Percentiles rank a stretch among this genome's conserved stretches.
Conservation (phyloP, 2,329 filamentous ascomycete species). For the Tolypocladium guangdongense region DNA sequence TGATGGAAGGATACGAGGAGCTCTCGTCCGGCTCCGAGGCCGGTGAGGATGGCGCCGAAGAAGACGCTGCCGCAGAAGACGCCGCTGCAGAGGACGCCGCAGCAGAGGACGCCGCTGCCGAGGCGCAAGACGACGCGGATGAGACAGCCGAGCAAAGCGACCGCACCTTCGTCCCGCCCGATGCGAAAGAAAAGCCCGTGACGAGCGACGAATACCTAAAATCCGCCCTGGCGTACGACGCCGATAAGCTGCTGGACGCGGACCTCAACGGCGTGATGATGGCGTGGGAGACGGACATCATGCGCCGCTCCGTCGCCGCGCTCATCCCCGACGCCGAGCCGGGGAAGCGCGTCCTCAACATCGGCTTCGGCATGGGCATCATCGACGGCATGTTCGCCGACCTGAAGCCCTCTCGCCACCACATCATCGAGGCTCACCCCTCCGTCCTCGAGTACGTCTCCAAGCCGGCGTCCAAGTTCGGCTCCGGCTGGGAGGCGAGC, state of each 20-base stretch:
- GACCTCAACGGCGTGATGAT: constrained; percentile 85
- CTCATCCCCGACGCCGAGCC: constrained; percentile 36
- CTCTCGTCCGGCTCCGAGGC: constrained; percentile 47
- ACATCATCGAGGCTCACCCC: constrained; percentile 80
- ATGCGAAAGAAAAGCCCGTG: constrained; percentile 33
- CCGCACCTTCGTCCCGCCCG: constrained; percentile 22
- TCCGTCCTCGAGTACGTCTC: constrained; percentile 58
- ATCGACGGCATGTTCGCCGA: constrained; percentile 67
- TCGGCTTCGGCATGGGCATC: constrained; percentile 88
- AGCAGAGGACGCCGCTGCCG: constrained; percentile 19
- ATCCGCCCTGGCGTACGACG: constrained; percentile 52
- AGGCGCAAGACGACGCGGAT: constrained; percentile 14
- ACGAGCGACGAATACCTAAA: constrained; percentile 59
- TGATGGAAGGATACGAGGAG: constrained; percentile 72
- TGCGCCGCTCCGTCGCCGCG: constrained; percentile 63
- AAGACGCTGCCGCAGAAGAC: constrained; percentile 19
- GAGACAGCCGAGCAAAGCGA: constrained; percentile 17
- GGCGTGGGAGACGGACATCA: constrained; percentile 82
- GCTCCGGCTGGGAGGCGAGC: constrained; percentile 40
- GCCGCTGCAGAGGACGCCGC: constrained; percentile 21
- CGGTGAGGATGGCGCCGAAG: constrained; percentile 32
- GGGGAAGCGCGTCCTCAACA: constrained; percentile 66
- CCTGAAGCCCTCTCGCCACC: constrained; percentile 57
- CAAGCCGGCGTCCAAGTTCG: constrained; percentile 38
- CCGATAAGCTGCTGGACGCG: constrained; percentile 59